phyloP scores from a whole-genome alignment of 192 early-diverging fungal genomes.

The Phlyctochytrium planicorne region DNA sequence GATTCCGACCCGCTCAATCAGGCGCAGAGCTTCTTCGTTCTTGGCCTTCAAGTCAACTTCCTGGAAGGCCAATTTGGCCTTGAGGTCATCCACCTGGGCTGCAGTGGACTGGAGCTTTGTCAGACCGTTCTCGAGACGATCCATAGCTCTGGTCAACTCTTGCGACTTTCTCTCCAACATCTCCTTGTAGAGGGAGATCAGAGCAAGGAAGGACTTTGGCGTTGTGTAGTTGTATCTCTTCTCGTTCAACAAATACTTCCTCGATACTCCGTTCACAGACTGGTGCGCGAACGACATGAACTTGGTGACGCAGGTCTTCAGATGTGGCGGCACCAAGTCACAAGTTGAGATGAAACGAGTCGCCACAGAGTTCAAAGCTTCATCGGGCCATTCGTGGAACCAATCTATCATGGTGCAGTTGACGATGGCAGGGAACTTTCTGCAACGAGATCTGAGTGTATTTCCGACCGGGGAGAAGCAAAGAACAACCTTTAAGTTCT shows the following conservation, averaged over 20 bases:
- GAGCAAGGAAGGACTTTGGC: constrained; percentile 64
- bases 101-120: constrained; percentile 65
- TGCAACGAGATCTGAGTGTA: constrained; percentile 53
- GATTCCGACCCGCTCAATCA: constrained; percentile 62
- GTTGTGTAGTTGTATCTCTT: constrained; percentile 69
- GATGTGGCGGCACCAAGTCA: constrained; percentile 54
- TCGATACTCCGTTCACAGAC: constrained; percentile 58
- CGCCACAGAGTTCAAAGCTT: constrained; percentile 62
- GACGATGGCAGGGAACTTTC: constrained; percentile 63
- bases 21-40: constrained; percentile 60
- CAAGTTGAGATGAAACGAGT: constrained; percentile 55
- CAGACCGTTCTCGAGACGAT: constrained; percentile 65
- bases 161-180: constrained; percentile 61
- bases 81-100: constrained; percentile 63
- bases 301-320: constrained; percentile 52
- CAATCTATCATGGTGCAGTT: constrained; percentile 63
- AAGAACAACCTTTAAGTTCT: constrained; percentile 61
- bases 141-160: constrained; percentile 63
- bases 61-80: constrained; percentile 62
- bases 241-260: constrained; percentile 63
- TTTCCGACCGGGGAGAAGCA: constrained; percentile 70
- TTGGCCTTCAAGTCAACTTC: constrained; percentile 66
- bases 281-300: constrained; percentile 68
- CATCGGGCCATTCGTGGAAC: constrained; percentile 65
- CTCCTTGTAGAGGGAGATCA: constrained; percentile 61